phyloP scores from a whole-genome alignment of 768 basidiomycete species.

The Mycena rosella region DNA sequence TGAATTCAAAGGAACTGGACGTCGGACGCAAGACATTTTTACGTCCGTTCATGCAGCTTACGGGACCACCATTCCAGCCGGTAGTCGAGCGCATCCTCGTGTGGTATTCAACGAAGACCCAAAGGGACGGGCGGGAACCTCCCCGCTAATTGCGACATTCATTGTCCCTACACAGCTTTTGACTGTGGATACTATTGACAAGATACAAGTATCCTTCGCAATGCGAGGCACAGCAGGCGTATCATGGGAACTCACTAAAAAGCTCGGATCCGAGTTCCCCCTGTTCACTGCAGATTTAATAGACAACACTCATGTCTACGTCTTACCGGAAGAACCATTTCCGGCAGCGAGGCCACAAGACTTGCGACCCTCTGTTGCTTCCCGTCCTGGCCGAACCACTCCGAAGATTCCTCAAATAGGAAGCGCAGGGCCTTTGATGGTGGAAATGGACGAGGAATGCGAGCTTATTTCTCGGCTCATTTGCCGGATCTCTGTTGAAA shows the following conservation, averaged over 20 bases:
- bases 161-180: not conserved
- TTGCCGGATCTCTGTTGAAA: constrained; percentile 35
- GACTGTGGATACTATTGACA: constrained; percentile 5
- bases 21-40: constrained; percentile 47
- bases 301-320: not conserved
- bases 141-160: constrained; percentile 12
- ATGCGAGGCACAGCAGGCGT: constrained; percentile 1
- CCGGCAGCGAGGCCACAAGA: not conserved
- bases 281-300: constrained; percentile 9
- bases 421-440: not conserved
- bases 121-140: not conserved
- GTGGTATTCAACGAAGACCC: constrained; percentile 4
- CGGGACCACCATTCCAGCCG: constrained; percentile 41
- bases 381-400: not conserved
- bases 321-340: constrained; percentile 11
- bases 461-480: constrained; percentile 2
- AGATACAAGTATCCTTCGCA: constrained; percentile 4
- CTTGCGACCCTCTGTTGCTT: not conserved
- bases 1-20: constrained; percentile 40
- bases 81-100: constrained; percentile 16
- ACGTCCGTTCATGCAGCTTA: constrained; percentile 50
- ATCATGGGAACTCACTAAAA: not conserved
- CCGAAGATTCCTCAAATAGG: constrained; percentile 1
- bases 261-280: constrained; percentile 6
- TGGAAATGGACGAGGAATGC: constrained; percentile 14